Evolutionary conservation across 163 green algal species (phyloP), one percentile per base, ranked within the genome.

Genomic region (Volvox carteri): DNA sequence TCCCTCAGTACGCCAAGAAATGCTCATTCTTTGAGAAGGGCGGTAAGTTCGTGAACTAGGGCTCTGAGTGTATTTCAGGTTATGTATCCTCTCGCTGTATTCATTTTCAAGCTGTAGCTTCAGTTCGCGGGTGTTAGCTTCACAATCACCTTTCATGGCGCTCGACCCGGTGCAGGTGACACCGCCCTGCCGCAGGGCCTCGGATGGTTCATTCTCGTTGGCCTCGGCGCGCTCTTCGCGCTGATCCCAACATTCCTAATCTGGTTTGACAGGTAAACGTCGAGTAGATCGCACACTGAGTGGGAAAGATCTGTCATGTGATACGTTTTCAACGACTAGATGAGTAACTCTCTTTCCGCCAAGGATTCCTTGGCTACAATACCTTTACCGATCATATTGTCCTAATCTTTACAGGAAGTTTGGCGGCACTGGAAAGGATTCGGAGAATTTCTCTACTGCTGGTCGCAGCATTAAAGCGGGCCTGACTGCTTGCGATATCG

Each of bases 401-500:
- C 50, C 28, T 65, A 44, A 25, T 21, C 44, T 62, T 50, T 72
- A 18, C 86, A 89, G 70, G 54, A 92, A 77, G 41, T 97, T 94
- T 56, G 92, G 93, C 1, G 92, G 91, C 50, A 92, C 88, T 1
- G 90, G 90, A 11, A 90, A 91, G 52, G 95, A 92, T 30, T 96
- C 92, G 8, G 96, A 98, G 91, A 93, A 94, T 58, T 98, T 98
- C 91, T 96, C 98, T 89, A 97, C 94, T 12, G 96, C 95, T 42
- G 91, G 91, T 18, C 90, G 84, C 58, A 90, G 75, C 41, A 93
- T 97, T 70, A 96, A 96, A 78, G 94, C 92, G 0, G 94, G 94
- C 23, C 93, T 99, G 8, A 98, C 97, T 18, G 97, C 96, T 42
- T 96, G 94, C 65, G 96, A 98, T 60, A 97, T 98, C 52, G 95